Evolutionary conservation across 1,139 yeast species (phyloP).

Genomic region (Nematodospora anomalae): DNA sequence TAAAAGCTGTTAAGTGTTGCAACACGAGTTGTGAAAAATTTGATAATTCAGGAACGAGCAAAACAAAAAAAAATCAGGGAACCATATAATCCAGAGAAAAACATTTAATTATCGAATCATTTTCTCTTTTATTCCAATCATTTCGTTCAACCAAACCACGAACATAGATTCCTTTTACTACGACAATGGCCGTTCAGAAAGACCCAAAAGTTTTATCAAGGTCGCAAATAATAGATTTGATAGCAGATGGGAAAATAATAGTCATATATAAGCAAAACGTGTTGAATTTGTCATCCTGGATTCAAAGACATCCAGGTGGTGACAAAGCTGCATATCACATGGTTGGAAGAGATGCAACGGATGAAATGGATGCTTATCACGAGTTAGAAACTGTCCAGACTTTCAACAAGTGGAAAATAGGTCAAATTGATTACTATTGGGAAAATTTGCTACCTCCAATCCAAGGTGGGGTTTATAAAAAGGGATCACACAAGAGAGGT

Average conservation of each 20-base stretch:
- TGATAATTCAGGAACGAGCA: not conserved
- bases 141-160: not conserved
- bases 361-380: constrained; percentile 86
- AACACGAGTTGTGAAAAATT: not conserved
- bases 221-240: constrained; percentile 40
- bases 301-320: constrained; percentile 83
- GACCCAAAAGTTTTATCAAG: constrained; percentile 17
- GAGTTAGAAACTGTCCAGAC: constrained; percentile 51
- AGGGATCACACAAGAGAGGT: constrained; percentile 5
- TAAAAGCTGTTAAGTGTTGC: not conserved
- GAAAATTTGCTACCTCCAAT: constrained; percentile 80
- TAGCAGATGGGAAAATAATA: constrained; percentile 66
- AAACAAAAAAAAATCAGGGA: not conserved
- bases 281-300: constrained; percentile 68
- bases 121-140: no score
- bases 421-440: constrained; percentile 65
- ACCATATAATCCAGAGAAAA: no score
- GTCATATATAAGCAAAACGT: constrained; percentile 65
- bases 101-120: not conserved
- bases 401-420: constrained; percentile 61
- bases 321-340: constrained; percentile 79
- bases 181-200: no score
- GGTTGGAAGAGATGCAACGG: constrained; percentile 89
- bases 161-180: no score
- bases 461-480: constrained; percentile 66